Conservation (phyloP, 2,329 filamentous ascomycete species). For the Calonectria crousiana region DNA sequence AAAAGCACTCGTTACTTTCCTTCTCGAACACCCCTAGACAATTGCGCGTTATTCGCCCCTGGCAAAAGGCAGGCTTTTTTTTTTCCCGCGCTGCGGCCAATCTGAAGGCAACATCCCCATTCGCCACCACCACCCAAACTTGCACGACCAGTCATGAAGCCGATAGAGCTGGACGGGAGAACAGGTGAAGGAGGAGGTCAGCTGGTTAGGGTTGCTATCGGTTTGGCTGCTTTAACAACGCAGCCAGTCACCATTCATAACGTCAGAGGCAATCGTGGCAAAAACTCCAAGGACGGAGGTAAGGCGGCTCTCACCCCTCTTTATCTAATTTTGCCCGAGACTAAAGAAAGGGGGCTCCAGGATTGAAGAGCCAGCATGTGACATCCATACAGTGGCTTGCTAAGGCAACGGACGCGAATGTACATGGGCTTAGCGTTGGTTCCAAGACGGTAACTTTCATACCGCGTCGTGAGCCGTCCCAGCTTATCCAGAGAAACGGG, state of each 20-base stretch:
- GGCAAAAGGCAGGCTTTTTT: background rate
- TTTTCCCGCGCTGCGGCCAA: background rate
- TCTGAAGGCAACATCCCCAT: background rate
- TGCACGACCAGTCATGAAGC: conserved; percentile 40
- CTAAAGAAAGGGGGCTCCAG: conserved; percentile 46
- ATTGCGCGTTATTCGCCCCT: background rate
- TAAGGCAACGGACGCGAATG: conserved; percentile 62
- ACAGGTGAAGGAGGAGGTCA: conserved; percentile 74
- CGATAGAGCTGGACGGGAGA: conserved; percentile 65
- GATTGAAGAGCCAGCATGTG: conserved; percentile 72
- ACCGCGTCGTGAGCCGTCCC: conserved; percentile 54
- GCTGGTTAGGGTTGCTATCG: conserved; percentile 67
- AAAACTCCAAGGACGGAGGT: conserved; percentile 43
- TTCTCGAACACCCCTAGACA: background rate
- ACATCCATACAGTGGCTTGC: conserved; percentile 67
- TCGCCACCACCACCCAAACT: background rate
- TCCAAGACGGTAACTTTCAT: conserved; percentile 63
- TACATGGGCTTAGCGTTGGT: conserved; percentile 64
- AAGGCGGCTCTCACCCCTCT: conserved; percentile 10
- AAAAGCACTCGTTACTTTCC: background rate
- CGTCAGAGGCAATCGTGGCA: conserved; percentile 66
- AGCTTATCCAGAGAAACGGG: conserved; percentile 57
- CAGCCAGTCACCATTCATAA: conserved; percentile 66
- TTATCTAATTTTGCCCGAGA: background rate
- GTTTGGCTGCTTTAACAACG: conserved; percentile 67